Evolutionary conservation across 2,329 filamentous ascomycete species (phyloP).

Genomic region (Cryphonectria japonica): DNA sequence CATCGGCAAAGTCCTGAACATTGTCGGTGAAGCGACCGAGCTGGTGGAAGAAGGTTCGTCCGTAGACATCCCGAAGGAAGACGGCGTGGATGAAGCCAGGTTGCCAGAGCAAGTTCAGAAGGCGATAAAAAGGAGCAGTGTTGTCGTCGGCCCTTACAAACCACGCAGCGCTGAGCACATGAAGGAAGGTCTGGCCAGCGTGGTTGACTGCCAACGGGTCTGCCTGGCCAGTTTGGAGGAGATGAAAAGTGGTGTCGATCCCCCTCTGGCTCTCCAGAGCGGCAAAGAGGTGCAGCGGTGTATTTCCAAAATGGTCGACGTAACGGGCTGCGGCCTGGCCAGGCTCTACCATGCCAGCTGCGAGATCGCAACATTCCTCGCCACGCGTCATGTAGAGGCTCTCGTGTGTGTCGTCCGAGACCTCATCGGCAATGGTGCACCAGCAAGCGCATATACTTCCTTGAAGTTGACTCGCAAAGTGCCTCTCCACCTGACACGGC

Average conservation of each 20-base stretch:
- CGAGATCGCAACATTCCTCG: slow-evolving; percentile 37
- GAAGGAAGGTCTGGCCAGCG: slow-evolving; percentile 54
- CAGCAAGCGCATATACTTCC: slow-evolving; percentile 35
- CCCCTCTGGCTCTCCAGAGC: slow-evolving; percentile 37
- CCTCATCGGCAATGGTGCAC: slow-evolving; percentile 39
- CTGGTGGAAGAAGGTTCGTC: slow-evolving; percentile 57
- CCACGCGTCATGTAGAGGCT: slow-evolving; percentile 37
- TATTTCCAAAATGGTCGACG: slow-evolving; percentile 52
- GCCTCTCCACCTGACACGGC: slow-evolving; percentile 18
- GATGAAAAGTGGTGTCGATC: slow-evolving; percentile 33
- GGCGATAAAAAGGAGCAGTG: slow-evolving; percentile 34
- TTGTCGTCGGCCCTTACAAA: slow-evolving; percentile 35
- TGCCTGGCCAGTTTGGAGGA: slow-evolving; percentile 32
- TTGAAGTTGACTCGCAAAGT: slow-evolving; percentile 23
- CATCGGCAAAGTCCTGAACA: slow-evolving; percentile 38
- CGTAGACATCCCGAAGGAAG: slow-evolving; percentile 49
- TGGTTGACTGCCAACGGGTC: slow-evolving; percentile 44
- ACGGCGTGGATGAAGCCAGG: background rate
- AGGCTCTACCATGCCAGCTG: slow-evolving; percentile 30
- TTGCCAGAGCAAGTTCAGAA: slow-evolving; percentile 41
- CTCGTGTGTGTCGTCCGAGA: slow-evolving; percentile 24
- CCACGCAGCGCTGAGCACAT: slow-evolving; percentile 45
- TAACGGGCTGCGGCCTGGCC: slow-evolving; percentile 20
- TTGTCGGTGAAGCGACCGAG: slow-evolving; percentile 35
- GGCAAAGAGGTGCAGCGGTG: slow-evolving; percentile 51